Evolutionary conservation across 768 basidiomycete genomes (phyloP).

Genomic region (Calvatia gigantea): DNA sequence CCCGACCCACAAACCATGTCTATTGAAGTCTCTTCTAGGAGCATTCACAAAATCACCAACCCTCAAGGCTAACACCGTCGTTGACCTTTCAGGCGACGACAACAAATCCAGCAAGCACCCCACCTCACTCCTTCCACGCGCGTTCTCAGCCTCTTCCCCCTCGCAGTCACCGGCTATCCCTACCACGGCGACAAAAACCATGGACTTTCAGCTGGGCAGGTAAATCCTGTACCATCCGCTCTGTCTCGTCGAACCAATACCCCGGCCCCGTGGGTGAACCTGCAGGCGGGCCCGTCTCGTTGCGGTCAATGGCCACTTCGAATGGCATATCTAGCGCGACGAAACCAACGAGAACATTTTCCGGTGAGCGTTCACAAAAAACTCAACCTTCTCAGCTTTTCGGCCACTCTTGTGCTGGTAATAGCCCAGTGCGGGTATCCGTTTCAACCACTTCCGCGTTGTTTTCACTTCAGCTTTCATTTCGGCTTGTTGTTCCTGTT

Average conservation of each 20-base stretch:
- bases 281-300: conserved; percentile 39
- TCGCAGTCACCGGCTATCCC: conserved; percentile 46
- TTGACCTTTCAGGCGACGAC: conserved; percentile 56
- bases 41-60: conserved; percentile 46
- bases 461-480: no score
- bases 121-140: background rate
- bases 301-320: conserved; percentile 29
- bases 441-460: no score
- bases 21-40: conserved; percentile 31
- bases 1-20: conserved; percentile 17
- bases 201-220: conserved; percentile 44
- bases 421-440: no score
- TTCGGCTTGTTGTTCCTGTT: no score
- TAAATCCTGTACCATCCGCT: conserved; percentile 39
- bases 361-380: conserved; percentile 40
- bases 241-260: conserved; percentile 35
- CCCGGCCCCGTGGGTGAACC: conserved; percentile 35
- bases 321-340: conserved; percentile 52
- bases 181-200: conserved; percentile 44
- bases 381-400: background rate
- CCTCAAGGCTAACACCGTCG: conserved; percentile 45
- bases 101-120: conserved; percentile 37
- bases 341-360: conserved; percentile 31
- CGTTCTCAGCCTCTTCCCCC: background rate
- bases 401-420: background rate